Base-by-base conservation (phyloP, 2,329 filamentous ascomycete species). In the Didymella arachidicola region DNA sequence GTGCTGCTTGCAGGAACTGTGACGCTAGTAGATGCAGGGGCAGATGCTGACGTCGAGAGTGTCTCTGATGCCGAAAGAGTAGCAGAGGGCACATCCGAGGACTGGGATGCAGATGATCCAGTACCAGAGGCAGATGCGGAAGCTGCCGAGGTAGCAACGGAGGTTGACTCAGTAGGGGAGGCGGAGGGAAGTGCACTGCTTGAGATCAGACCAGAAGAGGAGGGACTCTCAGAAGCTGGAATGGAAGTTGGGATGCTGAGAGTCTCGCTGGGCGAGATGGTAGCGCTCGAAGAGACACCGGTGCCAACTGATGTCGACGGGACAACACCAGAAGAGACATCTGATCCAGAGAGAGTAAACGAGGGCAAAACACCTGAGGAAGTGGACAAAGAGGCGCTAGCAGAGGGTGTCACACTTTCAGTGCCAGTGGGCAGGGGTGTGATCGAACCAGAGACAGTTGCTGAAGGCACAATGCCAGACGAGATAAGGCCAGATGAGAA, bases 241-340 rank as follows among this genome's bases (percentile, higher is more conserved):
- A 70, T 58, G 26, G 67, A 69, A 8, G 63, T 58, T 1, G 67
- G 65, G 27, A 68, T 53, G 49, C 61, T 65, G 48, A 62, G 36
- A 27, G 64, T 58, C 38, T 57, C 41, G 58, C 45, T 57, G 8
- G 58, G 29, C 16, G 59, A 51, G 19, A 52, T 27, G 7, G 41
- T 50, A 34, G 59, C 43, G 32, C 57, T 62, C 14, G 45, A 55
- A 10, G 52, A 55, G 16, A 49, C 36, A 16, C 46, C 53, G 25
- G 58, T 61, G 11, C 58, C 58, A 32, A 32, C 25, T 11, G 38
- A 39, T 29, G 53, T 54, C 11, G 52, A 51, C 7, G 57, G 44
- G 12, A 60, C 14, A 16, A 56, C 29, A 16, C 57, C 53, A 26
- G 60, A 58, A 32, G 60, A 53, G 3, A 42, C 46, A 34, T 48